A percentile compares a stretch with the other conserved stretches of the same genome.
phyloP scores from a whole-genome alignment of 495 filamentous ascomycete genomes.

The Talaromyces liani region DNA sequence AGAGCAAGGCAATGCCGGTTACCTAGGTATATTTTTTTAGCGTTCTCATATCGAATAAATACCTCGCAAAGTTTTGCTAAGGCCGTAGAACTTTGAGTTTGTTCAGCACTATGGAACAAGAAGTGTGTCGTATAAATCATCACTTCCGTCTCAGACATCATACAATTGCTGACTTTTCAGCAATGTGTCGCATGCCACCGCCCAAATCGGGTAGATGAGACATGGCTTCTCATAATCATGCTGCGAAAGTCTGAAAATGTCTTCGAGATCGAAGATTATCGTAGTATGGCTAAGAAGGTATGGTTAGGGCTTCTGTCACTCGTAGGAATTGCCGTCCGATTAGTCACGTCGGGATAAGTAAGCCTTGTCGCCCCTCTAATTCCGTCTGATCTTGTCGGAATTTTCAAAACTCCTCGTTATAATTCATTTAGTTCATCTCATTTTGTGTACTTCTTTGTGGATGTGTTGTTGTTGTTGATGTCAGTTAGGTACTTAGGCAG shows the following conservation, averaged over 20 bases:
- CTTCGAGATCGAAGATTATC: neutral
- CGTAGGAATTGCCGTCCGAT: neutral
- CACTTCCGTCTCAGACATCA: neutral
- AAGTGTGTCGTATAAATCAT: neutral
- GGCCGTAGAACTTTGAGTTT: neutral
- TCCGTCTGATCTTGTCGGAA: neutral
- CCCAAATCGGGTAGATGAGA: neutral
- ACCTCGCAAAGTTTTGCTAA: neutral
- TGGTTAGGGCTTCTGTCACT: neutral
- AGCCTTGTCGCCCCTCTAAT: neutral
- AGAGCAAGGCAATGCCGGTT: neutral
- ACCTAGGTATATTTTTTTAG: neutral
- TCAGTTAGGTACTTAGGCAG: too few relatives aligned
- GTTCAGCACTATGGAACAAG: neutral
- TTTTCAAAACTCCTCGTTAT: neutral
- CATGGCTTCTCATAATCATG: neutral
- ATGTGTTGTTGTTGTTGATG: neutral
- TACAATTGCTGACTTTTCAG: neutral
- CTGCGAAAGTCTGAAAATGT: neutral
- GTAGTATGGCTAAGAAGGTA: neutral
- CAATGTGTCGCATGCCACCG: neutral
- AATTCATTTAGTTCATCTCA: neutral
- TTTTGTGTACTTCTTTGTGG: neutral
- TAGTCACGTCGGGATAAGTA: neutral
- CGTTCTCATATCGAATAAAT: neutral